A percentile compares a stretch with the other conserved stretches of the same genome.
These are phyloP conservation scores for Cyclotella atomus DNA, from an alignment of 108 stramenopile genomes.

Conservation along the genomic window DNA sequence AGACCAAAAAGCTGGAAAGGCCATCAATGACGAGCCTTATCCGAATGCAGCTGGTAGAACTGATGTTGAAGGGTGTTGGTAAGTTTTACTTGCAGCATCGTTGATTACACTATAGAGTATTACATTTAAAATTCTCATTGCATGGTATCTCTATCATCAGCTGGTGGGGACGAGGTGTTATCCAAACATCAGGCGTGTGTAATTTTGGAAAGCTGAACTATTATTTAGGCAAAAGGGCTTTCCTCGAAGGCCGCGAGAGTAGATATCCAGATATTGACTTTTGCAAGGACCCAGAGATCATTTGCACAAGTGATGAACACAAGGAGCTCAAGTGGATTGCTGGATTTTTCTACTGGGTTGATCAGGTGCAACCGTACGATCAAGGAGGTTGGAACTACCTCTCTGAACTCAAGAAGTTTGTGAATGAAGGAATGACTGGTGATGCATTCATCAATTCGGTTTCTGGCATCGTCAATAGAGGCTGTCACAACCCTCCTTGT, in stretches of 20 bases:
- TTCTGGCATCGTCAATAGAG: constrained; percentile 53
- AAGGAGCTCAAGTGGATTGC: constrained; percentile 55
- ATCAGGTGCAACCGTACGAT: constrained; percentile 50
- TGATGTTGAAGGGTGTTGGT: constrained; percentile 57
- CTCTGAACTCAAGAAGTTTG: constrained; percentile 43
- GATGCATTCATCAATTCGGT: constrained; percentile 48
- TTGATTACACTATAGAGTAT: too few relatives aligned
- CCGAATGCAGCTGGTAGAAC: constrained; percentile 48
- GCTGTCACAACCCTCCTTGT: constrained; percentile 51
- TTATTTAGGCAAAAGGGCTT: constrained; percentile 52
- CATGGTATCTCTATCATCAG: constrained; percentile 7
- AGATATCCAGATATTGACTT: constrained; percentile 56
- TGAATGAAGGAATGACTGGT: constrained; percentile 49
- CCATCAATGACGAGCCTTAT: constrained; percentile 37
- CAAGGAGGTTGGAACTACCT: constrained; percentile 52
- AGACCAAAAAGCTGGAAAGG: constrained; percentile 54
- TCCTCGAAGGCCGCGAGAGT: constrained; percentile 45
- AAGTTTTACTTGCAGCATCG: neutral
- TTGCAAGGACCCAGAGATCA: constrained; percentile 48
- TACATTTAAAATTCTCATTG: too few relatives aligned
- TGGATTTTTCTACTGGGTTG: constrained; percentile 61
- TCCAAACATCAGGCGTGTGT: constrained; percentile 45
- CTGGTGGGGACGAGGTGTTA: constrained; percentile 63
- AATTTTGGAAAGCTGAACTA: constrained; percentile 60
- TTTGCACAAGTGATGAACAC: constrained; percentile 43